Evolutionary conservation across 129 eudicot species (phyloP), one percentile per base, ranked within the genome.

Genomic region (Silybum marianum): DNA sequence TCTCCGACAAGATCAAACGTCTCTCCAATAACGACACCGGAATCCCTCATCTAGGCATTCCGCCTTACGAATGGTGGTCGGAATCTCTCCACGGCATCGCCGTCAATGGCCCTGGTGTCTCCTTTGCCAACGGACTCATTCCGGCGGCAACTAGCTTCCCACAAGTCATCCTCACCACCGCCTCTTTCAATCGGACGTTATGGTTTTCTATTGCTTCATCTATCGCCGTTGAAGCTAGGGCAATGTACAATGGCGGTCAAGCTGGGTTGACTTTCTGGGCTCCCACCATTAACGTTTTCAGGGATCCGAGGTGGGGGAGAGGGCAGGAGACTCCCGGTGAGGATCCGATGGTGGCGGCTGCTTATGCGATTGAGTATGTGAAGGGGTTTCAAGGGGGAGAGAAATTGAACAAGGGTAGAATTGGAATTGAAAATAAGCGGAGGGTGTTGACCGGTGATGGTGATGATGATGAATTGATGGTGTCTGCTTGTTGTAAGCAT

Each of bases 401-500:
- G 48, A 22, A 19, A 48, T 3, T 13, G 71, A 81, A 24, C 19
- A 26, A 44, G 1, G 76, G 6, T 65, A 62, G 48, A 26, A 69
- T 73, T 68, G 87, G 65, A 19, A 54, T 4, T 54, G 69, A 9
- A 6, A 66, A 13, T 73, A 73, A 28, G 22, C 83, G 88, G 78
- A 80, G 93, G 74, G 86, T 73, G 65, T 87, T 95, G 91, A 71
- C 66, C 18, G 81, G 26, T 2, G 62, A 9, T 18, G 66, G 9
- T 6, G 72, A 21, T 34, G 84, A 25, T 30, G 88, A 68, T 30
- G 87, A 78, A 80, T 88, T 95, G 88, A 91, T 89, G 98, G 82
- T 95, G 72, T 96, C 99, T 73, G 99, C 98, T 88, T 96, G 99
- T 78, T 96, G 99, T 83, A 96, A 96, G 88, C 99, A 96, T 91